Base-by-base conservation (phyloP, 2,329 filamentous ascomycete species). In the Sporothrix euskadiensis region DNA sequence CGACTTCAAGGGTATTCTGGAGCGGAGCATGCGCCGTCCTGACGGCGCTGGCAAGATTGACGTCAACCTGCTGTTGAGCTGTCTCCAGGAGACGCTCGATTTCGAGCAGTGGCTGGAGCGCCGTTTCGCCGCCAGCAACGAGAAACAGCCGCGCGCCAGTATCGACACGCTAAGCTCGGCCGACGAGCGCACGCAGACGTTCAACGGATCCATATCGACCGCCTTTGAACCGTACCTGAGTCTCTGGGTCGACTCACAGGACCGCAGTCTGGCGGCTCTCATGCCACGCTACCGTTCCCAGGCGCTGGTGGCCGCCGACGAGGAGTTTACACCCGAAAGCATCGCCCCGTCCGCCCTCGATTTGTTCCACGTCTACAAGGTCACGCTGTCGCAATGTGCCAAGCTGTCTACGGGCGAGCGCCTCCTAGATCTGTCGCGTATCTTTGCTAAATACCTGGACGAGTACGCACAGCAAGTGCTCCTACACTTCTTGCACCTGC, bases 171-270 rank as follows among this genome's bases (percentile, higher is more conserved):
- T 97, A 41, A 91, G 90, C 75, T 97, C 93, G 1, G 85, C 88
- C 9, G 92, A 94, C 74, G 92, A 94, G 71, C 90, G 90, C 77
- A 85, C 90, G 0, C 90, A 92, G 26, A 91, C 89, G 72, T 98
- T 98, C 81, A 92, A 93, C 72, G 94, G 97, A 73, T 91, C 93
- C 4, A 97, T 99, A 75, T 98, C 96, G 0, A 94, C 97, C 75
- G 96, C 96, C 0, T 99, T 99, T 79, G 96, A 98, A 82, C 96
- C 96, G 0, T 99, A 98, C 81, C 87, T 99, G 76, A 97, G 94
- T 80, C 84, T 99, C 4, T 99, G 96, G 96, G 94, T 99, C 1
- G 95, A 98, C 74, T 95, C 94, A 10, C 96, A 98, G 81, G 95
- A 98, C 82, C 95, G 90, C 81, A 91, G 97, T 78, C 85, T 98